Conservation (phyloP, 768 basidiomycete genomes). For the Boletus vinaceobasis region DNA sequence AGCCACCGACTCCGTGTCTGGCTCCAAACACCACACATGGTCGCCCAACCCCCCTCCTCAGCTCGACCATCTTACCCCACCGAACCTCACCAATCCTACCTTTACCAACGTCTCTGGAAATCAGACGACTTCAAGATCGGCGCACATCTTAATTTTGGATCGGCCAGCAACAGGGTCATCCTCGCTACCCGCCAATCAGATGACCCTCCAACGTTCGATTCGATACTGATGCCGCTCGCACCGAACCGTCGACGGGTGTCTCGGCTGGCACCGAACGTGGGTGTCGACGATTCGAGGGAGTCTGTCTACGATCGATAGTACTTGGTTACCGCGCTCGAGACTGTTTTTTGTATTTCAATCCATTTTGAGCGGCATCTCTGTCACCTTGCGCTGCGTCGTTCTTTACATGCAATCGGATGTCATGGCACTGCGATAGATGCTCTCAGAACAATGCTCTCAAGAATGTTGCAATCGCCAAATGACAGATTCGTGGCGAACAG, state of each 20-base stretch:
- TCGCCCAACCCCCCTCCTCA: constrained; percentile 18
- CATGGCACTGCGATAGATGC: no score
- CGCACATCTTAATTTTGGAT: constrained; percentile 50
- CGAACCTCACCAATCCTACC: constrained; percentile 50
- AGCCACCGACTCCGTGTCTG: constrained; percentile 64
- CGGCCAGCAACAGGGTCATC: constrained; percentile 46
- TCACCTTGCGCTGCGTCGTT: no score
- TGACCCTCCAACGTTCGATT: not conserved
- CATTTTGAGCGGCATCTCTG: not conserved
- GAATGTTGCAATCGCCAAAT: no score
- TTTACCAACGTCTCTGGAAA: constrained; percentile 68
- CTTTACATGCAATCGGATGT: no score
- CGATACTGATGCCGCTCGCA: not conserved
- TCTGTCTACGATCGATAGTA: constrained; percentile 12
- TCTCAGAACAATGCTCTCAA: no score
- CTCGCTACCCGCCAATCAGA: constrained; percentile 39
- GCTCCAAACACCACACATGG: constrained; percentile 44
- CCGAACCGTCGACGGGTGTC: constrained; percentile 6
- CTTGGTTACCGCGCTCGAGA: not conserved
- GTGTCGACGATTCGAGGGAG: constrained; percentile 4
- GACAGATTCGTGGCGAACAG: no score
- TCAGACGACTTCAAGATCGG: constrained; percentile 61
- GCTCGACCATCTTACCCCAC: constrained; percentile 22
- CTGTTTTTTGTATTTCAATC: not conserved
- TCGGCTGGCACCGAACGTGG: constrained; percentile 4